phyloP scores from a whole-genome alignment of 306 rosid genomes.

The Casuarina glauca region DNA sequence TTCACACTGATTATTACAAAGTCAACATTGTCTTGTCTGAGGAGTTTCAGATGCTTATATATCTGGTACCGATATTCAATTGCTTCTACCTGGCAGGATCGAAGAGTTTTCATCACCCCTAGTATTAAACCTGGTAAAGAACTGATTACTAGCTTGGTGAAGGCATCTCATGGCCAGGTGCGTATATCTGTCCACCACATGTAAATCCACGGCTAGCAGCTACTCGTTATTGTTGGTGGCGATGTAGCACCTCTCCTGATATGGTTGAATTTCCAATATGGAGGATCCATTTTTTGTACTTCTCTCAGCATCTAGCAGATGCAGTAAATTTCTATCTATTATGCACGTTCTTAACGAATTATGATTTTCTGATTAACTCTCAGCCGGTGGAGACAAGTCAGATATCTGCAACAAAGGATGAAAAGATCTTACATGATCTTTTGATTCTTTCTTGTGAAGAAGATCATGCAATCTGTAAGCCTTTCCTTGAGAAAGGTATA shows the following conservation, averaged over 20 bases:
- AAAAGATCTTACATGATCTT: constrained; percentile 32
- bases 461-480: constrained; percentile 37
- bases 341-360: background rate
- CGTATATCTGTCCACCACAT: constrained; percentile 13
- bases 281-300: background rate
- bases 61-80: constrained; percentile 11
- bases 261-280: background rate
- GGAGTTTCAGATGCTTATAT: constrained; percentile 6
- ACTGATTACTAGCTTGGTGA: constrained; percentile 39
- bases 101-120: constrained; percentile 44
- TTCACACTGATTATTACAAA: too few relatives aligned
- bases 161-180: constrained; percentile 55
- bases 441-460: constrained; percentile 59
- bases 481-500: constrained; percentile 43
- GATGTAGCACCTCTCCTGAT: constrained; percentile 2
- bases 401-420: constrained; percentile 28
- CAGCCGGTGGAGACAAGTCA: constrained; percentile 50
- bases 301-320: background rate
- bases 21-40: background rate
- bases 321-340: background rate
- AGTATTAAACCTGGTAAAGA: constrained; percentile 47
- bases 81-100: constrained; percentile 43
- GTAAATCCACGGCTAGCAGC: constrained; percentile 23
- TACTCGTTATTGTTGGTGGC: constrained; percentile 11
- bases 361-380: constrained; percentile 6